These are phyloP conservation scores for Lantana camara DNA, from an alignment of 257 asterid species.

Conservation along the genomic window DNA sequence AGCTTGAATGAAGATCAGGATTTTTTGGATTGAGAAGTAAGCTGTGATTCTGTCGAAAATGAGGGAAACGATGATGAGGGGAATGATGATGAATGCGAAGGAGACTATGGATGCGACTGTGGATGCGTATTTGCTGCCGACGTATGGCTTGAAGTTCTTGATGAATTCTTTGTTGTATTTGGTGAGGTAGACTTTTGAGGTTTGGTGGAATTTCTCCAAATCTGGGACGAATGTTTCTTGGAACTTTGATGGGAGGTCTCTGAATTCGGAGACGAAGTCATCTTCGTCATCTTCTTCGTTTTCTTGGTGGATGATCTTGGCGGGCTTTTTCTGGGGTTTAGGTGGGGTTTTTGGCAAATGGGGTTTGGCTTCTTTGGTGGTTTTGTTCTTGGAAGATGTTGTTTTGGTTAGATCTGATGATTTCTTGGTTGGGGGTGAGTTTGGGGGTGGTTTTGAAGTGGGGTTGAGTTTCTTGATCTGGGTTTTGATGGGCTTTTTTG, in stretches of 20 bases:
- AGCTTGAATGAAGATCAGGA: conserved; percentile 78
- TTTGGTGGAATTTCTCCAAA: conserved; percentile 67
- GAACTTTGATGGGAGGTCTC: conserved; percentile 67
- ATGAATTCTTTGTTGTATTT: conserved; percentile 77
- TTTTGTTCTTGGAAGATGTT: conserved; percentile 52
- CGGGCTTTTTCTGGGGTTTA: conserved; percentile 24
- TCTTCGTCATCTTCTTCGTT: conserved; percentile 38
- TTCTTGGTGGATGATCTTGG: conserved; percentile 44
- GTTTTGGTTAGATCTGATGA: conserved; percentile 55
- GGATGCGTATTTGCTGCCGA: conserved; percentile 83
- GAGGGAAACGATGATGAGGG: conserved; percentile 74
- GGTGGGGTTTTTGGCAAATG: conserved; percentile 30
- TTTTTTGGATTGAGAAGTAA: conserved; percentile 78
- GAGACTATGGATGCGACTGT: conserved; percentile 64
- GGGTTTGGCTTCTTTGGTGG: conserved; percentile 33
- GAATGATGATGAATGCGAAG: conserved; percentile 70
- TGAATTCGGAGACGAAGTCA: conserved; percentile 64
- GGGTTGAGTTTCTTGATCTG: conserved; percentile 68
- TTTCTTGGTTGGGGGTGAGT: conserved; percentile 43
- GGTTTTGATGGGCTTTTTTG: conserved; percentile 36
- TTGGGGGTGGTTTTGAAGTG: conserved; percentile 49
- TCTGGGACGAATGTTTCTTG: conserved; percentile 84
- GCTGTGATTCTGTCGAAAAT: conserved; percentile 70
- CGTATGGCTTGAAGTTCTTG: conserved; percentile 72
- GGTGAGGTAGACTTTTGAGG: conserved; percentile 61